Conservation (phyloP, 495 filamentous ascomycete species). For the Podospora appendiculata region DNA sequence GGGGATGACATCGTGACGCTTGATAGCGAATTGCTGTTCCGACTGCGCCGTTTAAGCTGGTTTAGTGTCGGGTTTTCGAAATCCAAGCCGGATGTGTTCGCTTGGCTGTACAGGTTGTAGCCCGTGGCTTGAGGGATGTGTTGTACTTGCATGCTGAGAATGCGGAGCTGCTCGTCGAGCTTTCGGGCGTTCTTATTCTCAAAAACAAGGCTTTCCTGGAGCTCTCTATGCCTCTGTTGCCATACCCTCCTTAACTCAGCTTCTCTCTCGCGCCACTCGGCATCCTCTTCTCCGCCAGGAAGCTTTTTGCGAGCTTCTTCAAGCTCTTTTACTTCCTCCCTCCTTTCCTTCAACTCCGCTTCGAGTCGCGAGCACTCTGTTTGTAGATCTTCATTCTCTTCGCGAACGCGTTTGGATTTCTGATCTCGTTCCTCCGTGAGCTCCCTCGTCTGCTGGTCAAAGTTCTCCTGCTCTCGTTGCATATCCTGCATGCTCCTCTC, state of each 20-base stretch:
- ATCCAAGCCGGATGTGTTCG: conserved; percentile 39
- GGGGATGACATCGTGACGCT: conserved; percentile 33
- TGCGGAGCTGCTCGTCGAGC: conserved; percentile 31
- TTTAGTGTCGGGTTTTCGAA: conserved; percentile 39
- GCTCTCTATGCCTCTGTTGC: conserved; percentile 34
- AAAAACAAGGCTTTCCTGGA: conserved; percentile 29
- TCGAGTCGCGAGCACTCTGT: conserved; percentile 33
- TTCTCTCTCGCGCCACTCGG: conserved; percentile 43
- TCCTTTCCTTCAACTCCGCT: conserved; percentile 39
- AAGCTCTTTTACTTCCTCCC: conserved; percentile 42
- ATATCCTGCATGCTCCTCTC: conserved; percentile 45
- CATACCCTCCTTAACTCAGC: conserved; percentile 33
- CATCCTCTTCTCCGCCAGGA: conserved; percentile 46
- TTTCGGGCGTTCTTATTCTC: conserved; percentile 27
- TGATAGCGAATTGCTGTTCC: conserved; percentile 49
- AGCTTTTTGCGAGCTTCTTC: conserved; percentile 46
- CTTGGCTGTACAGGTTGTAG: conserved; percentile 32
- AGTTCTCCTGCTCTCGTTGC: conserved; percentile 30
- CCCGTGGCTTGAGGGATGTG: conserved; percentile 28
- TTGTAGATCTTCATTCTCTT: conserved; percentile 20
- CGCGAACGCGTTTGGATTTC: conserved; percentile 23
- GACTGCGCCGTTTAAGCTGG: conserved; percentile 45
- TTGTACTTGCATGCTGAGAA: conserved; percentile 24
- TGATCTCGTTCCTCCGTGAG: conserved; percentile 34
- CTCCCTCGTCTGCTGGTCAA: conserved; percentile 35